Evolutionary conservation across 2,329 filamentous ascomycete species (phyloP), one percentile per base, ranked within the genome.

Genomic region (Xylaria sp.): DNA sequence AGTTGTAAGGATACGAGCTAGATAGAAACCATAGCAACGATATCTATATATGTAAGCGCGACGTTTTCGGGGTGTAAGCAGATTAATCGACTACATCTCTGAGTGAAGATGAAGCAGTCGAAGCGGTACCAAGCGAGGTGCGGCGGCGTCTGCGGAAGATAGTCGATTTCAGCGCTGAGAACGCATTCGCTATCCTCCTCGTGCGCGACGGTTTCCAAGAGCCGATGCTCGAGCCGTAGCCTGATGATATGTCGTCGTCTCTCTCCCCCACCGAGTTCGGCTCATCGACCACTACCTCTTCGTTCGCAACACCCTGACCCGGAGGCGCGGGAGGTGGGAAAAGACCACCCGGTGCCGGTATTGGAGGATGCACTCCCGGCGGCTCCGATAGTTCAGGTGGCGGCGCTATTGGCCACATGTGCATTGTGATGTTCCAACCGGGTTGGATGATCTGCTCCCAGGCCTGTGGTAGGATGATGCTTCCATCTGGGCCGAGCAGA

Each of bases 401-500:
- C 11, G 1, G 25, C 11, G 1, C 31, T 74, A 83, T 80, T 1
- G 84, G 84, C 85, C 85, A 87, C 83, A 87, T 86, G n/a, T 83
- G 85, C 87, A 90, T 90, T 5, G 85, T 87, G 70, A 90, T 85
- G 29, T 84, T 80, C 89, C 89, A 91, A 75, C 93, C 92, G 1
- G 92, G 92, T 77, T 94, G 85, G 44, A 95, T 82, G 50, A 92
- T 88, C 69, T 89, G 90, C 70, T 94, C 91, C 92, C 92, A 95
- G 11, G 93, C 87, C 63, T 87, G 84, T 3, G 91, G 90, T 47
- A 95, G 85, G 73, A 94, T 93, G 70, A 94, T 93, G 74, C 94
- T 89, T 39, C 90, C 90, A 72, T 92, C 87, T 2, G 92, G 91
- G 0, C 90, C 91, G 57, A 92, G 84, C 53, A 95, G 80, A 75